Evolutionary conservation across 2,329 filamentous ascomycete genomes (phyloP).

Genomic region (Pseudovirgaria hyperparasitica): DNA sequence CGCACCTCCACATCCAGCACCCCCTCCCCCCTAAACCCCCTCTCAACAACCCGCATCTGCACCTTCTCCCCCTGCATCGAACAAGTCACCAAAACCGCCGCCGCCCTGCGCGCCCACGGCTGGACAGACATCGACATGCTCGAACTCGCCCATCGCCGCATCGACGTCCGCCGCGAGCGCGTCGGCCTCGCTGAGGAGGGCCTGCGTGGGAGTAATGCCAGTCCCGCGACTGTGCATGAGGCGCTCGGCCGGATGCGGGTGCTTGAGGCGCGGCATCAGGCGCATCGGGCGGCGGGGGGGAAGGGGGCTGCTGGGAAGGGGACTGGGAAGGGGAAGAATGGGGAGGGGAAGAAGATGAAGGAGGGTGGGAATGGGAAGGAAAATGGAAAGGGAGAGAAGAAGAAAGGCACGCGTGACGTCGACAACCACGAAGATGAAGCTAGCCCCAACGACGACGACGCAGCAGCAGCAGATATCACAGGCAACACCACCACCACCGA

Average conservation of each 20-base stretch:
- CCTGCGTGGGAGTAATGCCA: conserved; percentile 52
- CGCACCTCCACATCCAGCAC: conserved; percentile 36
- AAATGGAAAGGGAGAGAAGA: conserved; percentile 9
- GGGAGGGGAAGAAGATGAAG: conserved; percentile 20
- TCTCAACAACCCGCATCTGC: conserved; percentile 66
- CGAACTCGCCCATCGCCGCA: conserved; percentile 65
- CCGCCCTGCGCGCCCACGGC: conserved; percentile 63
- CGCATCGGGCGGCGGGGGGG: conserved; percentile 45
- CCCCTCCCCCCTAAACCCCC: conserved; percentile 53
- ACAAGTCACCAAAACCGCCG: conserved; percentile 79
- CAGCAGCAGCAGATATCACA: conserved; percentile 20
- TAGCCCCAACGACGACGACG: conserved; percentile 16
- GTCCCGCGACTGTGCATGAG: conserved; percentile 64
- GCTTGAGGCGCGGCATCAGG: conserved; percentile 56
- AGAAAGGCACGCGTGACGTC: conserved; percentile 13
- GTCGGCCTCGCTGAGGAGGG: conserved; percentile 60
- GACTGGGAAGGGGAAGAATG: conserved; percentile 22
- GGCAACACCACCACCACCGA: conserved; percentile 36
- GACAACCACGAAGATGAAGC: conserved; percentile 17
- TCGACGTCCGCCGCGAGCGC: conserved; percentile 73
- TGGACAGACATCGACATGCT: conserved; percentile 94
- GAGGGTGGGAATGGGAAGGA: conserved; percentile 16
- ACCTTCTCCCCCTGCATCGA: conserved; percentile 97
- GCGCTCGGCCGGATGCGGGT: conserved; percentile 60
- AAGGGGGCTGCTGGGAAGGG: too few relatives aligned